A percentile compares a stretch with the other conserved stretches of the same genome.
Evolutionary conservation across 441 rosid species (phyloP).

Genomic region (Erysimum pusillum): DNA sequence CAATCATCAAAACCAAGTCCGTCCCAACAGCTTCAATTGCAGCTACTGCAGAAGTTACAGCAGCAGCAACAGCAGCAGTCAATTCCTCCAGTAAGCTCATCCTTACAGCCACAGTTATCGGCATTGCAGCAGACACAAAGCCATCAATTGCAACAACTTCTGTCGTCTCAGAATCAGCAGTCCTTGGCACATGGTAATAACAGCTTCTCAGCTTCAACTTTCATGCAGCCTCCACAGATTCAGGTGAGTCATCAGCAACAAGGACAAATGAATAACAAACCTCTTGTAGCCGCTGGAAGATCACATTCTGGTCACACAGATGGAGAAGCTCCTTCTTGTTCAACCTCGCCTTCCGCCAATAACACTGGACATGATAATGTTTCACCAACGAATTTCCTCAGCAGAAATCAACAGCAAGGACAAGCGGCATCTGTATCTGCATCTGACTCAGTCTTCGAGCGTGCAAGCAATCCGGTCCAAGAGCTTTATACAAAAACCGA

Average conservation of each 20-base stretch:
- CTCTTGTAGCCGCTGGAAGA: conserved; percentile 56
- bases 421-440: conserved; percentile 55
- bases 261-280: conserved; percentile 55
- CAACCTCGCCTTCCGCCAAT: conserved; percentile 88
- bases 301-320: conserved; percentile 74
- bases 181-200: conserved; percentile 57
- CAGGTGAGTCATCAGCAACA: conserved; percentile 57
- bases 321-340: conserved; percentile 91
- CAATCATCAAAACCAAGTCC: conserved; percentile 65
- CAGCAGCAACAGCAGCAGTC: conserved; percentile 70
- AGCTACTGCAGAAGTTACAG: conserved; percentile 83
- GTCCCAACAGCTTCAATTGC: conserved; percentile 84
- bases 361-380: conserved; percentile 62
- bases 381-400: conserved; percentile 66
- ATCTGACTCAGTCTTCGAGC: conserved; percentile 66
- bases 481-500: conserved; percentile 76
- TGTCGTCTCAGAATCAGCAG: conserved; percentile 71
- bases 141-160: conserved; percentile 66
- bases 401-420: conserved; percentile 67
- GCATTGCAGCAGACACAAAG: conserved; percentile 68
- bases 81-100: conserved; percentile 59
- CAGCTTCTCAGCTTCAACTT: conserved; percentile 63
- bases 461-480: conserved; percentile 60
- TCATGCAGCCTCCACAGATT: conserved; percentile 63
- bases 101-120: conserved; percentile 68